Base-by-base conservation (phyloP, 108 stramenopile species). In the Seminavis robusta region DNA sequence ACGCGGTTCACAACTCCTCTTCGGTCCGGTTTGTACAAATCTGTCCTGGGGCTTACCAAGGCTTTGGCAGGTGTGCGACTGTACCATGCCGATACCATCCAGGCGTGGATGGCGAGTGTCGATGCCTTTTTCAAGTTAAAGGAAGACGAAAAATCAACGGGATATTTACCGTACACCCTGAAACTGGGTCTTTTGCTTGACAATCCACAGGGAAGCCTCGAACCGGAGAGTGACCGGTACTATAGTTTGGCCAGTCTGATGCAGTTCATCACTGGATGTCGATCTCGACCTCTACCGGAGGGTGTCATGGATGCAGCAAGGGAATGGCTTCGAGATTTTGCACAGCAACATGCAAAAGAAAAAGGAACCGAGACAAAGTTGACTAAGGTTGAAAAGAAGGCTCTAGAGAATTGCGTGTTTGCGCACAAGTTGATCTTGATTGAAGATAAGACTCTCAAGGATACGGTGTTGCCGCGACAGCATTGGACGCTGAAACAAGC, bases 71-170 rank as follows among this genome's bases (percentile, higher is more conserved):
- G 74, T 16, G 27, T 92, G 13, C 66, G 83, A n/a, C 44, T 81
- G 13, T 15, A 58, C 15, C 73, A 77, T 26, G 91, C 91, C 29
- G 71, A 70, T 25, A 59, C 72, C 21, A 75, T 81, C 8, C 87
- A 92, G 57, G 33, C 81, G 19, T 92, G 91, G 91, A 84, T 88
- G 75, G 60, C 74, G 30, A 81, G 79, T 44, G 77, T 88, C 19
- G 81, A 92, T 68, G 65, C 81, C 25, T 82, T 82, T 41, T 61
- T 92, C 20, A 61, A 67, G 28, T 63, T 88, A 63, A 92, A 92
- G 47, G 61, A 81, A 15, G 76, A 86, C n/a, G 91, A 88, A 63
- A 62, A 47, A 27, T 73, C 59, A 37, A 91, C 84, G 38, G 76
- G 72, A 45, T 92, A 88, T 39, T 62, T 86, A 3, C 91, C 91